Base-by-base conservation (phyloP, 176 grass and related monocot species). In the Cenchrus purpureus region DNA sequence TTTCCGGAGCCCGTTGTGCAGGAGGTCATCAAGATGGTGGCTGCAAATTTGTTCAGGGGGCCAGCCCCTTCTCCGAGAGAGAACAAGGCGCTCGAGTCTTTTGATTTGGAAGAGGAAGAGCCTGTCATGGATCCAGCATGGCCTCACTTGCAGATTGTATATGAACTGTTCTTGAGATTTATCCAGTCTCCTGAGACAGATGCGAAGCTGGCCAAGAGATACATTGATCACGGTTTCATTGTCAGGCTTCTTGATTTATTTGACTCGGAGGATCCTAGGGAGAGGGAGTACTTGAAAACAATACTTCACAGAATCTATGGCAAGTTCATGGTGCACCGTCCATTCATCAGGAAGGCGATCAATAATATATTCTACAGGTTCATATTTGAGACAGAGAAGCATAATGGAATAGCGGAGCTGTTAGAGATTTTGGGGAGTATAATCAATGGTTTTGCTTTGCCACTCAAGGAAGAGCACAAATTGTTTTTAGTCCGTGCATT, bases 301-400 rank as follows among this genome's bases (percentile, higher is more conserved):
- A 94, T 91, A 84, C 92, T 94, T 87, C 92, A 94, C 84, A 88
- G 92, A 69, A 91, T 94, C 77, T 94, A 94, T 76, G 92, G 89
- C 32, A 94, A 91, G 75, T 94, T 94, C 65, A 94, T 91, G 92
- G 92, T 94, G 72, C 89, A 94, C 67, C 89, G 92, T 1, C 92
- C 92, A 19, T 94, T 87, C 84, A 94, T 94, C 78, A 84, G 92
- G 84, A 94, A 94, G 74, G 67, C 84, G 6, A 91, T 94, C 46
- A 91, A 94, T 68, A 94, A 91, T 64, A 94, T 94, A 31, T 94
- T 94, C 78, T 94, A 94, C 64, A 83, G 85, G 57, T 91, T 94
- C 40, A 89, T 94, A 88, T 94, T 94, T 76, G 92, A 94, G 80
- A 94, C 92, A 65, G 92, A 89, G 67, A 94, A 94, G 62, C 89